Conservation (phyloP, 2,329 filamentous ascomycete genomes). For the Cadophora luteo-olivacea region DNA sequence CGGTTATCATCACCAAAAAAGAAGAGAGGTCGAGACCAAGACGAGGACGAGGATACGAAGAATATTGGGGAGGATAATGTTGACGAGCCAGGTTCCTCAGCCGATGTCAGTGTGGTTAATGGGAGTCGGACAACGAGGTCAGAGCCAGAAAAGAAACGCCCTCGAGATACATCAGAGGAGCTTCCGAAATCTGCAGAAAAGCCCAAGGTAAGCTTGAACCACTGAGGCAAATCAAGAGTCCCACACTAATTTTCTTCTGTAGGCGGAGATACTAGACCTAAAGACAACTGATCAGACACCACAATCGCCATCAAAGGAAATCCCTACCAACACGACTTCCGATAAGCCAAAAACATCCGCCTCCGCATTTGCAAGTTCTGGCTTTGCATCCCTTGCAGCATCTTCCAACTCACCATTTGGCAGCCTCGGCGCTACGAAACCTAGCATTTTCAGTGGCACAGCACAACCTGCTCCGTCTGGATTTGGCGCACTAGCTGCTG, state of each 20-base stretch:
- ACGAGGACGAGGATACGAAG: slow-evolving; percentile 58
- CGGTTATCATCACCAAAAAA: slow-evolving; percentile 67
- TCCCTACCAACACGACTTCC: slow-evolving; percentile 22
- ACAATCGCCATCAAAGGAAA: slow-evolving; percentile 25
- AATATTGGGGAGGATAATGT: slow-evolving; percentile 45
- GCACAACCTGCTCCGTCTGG: slow-evolving; percentile 49
- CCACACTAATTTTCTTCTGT: slow-evolving; percentile 22
- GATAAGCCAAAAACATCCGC: slow-evolving; percentile 55
- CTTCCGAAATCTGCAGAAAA: slow-evolving; percentile 39
- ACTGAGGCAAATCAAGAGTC: neutral
- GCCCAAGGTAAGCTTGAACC: slow-evolving; percentile 32
- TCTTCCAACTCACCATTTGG: slow-evolving; percentile 70
- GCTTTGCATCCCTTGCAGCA: slow-evolving; percentile 69
- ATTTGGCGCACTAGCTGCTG: slow-evolving; percentile 52
- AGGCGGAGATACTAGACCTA: slow-evolving; percentile 21
- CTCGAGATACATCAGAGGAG: slow-evolving; percentile 55
- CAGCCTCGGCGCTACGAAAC: slow-evolving; percentile 55
- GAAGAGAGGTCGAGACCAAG: slow-evolving; percentile 56
- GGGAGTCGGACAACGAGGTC: slow-evolving; percentile 49
- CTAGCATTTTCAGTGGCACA: slow-evolving; percentile 56
- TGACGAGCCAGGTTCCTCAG: slow-evolving; percentile 46
- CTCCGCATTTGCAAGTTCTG: slow-evolving; percentile 71
- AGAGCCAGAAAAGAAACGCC: slow-evolving; percentile 71
- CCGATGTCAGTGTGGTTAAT: slow-evolving; percentile 50
- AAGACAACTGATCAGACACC: slow-evolving; percentile 13